Percentiles rank a stretch among this genome's conserved stretches.
Conservation (phyloP, 306 rosid genomes). For the Gastrolobium bilobum region DNA sequence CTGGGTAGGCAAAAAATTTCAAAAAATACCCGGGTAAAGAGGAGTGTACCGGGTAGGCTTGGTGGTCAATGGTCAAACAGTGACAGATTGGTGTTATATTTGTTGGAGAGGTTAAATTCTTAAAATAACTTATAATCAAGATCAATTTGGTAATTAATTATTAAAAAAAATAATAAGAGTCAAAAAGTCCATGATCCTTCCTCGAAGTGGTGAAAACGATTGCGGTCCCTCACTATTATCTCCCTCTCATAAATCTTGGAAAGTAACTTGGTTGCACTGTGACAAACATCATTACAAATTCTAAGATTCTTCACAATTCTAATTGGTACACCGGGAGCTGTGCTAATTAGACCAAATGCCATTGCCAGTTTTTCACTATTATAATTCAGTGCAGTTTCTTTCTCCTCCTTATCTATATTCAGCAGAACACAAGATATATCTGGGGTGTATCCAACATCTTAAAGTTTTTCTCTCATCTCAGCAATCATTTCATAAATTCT, state of each 20-base stretch:
- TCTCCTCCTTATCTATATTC: constrained; percentile 67
- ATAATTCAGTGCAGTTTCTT: constrained; percentile 61
- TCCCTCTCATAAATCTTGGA: constrained; percentile 69
- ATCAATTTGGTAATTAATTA: no score
- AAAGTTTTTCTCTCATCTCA: constrained; percentile 65
- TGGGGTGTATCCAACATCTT: constrained; percentile 64
- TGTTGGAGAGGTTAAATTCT: no score
- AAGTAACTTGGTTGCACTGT: constrained; percentile 66
- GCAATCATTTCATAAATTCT: constrained; percentile 61
- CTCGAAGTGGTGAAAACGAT: constrained; percentile 73
- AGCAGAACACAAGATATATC: constrained; percentile 59
- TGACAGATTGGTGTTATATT: no score
- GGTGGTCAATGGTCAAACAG: no score
- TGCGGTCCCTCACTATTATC: constrained; percentile 72
- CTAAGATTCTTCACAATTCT: constrained; percentile 73
- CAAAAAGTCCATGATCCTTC: constrained; percentile 69
- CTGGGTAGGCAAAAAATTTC: no score
- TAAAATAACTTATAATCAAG: no score
- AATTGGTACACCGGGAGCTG: constrained; percentile 62
- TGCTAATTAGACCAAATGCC: constrained; percentile 77
- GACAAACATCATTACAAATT: constrained; percentile 77
- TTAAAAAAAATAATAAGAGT: no score
- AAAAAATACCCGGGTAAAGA: no score
- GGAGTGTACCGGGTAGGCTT: no score
- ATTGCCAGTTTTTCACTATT: constrained; percentile 78